Conservation (phyloP, 2,329 filamentous ascomycete genomes). For the Ilyonectria destructans region DNA sequence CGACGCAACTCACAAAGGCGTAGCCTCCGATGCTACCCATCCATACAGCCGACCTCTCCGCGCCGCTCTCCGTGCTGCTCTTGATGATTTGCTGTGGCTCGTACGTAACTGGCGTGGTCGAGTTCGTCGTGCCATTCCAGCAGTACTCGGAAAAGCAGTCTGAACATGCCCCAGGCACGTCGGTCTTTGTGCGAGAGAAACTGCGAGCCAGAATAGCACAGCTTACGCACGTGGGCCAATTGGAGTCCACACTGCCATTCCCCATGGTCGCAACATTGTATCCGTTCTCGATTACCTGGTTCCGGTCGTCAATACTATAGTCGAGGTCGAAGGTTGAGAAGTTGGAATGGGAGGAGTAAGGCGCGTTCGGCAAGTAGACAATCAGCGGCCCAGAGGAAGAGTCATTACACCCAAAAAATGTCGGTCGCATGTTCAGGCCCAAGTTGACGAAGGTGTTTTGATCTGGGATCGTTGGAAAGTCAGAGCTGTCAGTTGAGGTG, state of each 20-base stretch:
- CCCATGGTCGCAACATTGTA: slow-evolving; percentile 72
- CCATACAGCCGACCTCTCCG: not conserved
- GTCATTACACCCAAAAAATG: slow-evolving; percentile 85
- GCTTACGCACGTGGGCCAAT: slow-evolving; percentile 85
- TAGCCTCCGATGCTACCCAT: not conserved
- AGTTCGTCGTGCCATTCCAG: slow-evolving; percentile 81
- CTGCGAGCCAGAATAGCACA: slow-evolving; percentile 85
- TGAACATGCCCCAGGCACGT: slow-evolving; percentile 78
- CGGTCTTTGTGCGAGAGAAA: slow-evolving; percentile 75
- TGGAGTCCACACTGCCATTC: slow-evolving; percentile 71
- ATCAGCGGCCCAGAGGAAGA: slow-evolving; percentile 71
- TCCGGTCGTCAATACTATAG: slow-evolving; percentile 76
- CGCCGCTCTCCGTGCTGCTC: not conserved
- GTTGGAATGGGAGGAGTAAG: slow-evolving; percentile 82
- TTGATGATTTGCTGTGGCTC: slow-evolving; percentile 54
- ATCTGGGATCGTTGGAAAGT: slow-evolving; percentile 82
- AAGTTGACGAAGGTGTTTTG: slow-evolving; percentile 85
- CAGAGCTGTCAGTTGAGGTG: slow-evolving; percentile 74
- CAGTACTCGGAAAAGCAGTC: slow-evolving; percentile 85
- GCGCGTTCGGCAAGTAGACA: slow-evolving; percentile 87
- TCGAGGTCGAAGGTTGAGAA: slow-evolving; percentile 78
- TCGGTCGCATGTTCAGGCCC: slow-evolving; percentile 80
- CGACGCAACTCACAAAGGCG: not conserved
- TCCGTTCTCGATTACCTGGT: slow-evolving; percentile 85
- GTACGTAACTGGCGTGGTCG: slow-evolving; percentile 55